phyloP scores from a whole-genome alignment of 805 yeast genomes.

The Ogataea trehaloabstinens region DNA sequence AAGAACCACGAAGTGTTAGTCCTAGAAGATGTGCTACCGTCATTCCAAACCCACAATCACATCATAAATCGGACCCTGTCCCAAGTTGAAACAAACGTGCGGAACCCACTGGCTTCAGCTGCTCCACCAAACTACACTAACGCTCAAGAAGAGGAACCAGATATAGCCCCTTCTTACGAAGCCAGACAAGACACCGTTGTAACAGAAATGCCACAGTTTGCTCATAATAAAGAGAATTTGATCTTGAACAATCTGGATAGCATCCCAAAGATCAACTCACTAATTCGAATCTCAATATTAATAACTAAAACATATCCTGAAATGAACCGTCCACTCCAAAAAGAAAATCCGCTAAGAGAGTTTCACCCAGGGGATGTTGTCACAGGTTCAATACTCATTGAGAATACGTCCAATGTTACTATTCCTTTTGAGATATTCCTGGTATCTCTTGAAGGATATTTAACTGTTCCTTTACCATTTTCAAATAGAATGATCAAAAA shows the following conservation, averaged over 20 bases:
- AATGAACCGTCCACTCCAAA: constrained; percentile 19
- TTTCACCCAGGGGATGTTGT: constrained; percentile 63
- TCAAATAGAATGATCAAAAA: constrained; percentile 15
- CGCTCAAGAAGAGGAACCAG: constrained; percentile 4
- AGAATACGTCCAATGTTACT: constrained; percentile 36
- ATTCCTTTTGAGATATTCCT: constrained; percentile 59
- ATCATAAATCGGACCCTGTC: constrained; percentile 22
- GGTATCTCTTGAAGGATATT: constrained; percentile 50
- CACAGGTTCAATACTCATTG: constrained; percentile 49
- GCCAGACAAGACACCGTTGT: not conserved
- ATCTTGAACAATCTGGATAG: constrained; percentile 23
- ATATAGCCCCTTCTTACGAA: constrained; percentile 3
- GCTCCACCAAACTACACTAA: constrained; percentile 16
- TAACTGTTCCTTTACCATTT: constrained; percentile 19
- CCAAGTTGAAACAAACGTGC: constrained; percentile 9
- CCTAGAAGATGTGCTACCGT: constrained; percentile 57
- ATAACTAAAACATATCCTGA: constrained; percentile 45
- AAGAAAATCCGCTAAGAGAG: constrained; percentile 41
- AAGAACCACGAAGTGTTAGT: constrained; percentile 15
- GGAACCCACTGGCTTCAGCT: too few species aligned
- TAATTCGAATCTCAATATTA: constrained; percentile 18
- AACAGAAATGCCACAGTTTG: not conserved
- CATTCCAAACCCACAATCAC: constrained; percentile 62
- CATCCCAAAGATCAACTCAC: constrained; percentile 18
- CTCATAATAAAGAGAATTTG: constrained; percentile 16